These are phyloP conservation scores for Metschnikowia borealis DNA, from an alignment of 805 yeast genomes.

Conservation along the genomic window DNA sequence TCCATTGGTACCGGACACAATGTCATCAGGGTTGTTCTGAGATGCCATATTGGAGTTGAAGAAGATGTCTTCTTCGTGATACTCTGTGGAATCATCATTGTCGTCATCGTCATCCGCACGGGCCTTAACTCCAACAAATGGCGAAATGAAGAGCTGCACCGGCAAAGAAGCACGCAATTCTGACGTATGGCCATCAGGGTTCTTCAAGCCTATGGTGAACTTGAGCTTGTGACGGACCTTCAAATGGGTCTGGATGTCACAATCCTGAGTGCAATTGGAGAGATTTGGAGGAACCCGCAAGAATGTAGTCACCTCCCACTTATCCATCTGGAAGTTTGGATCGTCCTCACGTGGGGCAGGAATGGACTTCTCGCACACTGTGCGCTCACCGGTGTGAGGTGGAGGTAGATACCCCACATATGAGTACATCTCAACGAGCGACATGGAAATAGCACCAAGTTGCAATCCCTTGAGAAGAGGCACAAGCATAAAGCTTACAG, in stretches of 20 bases:
- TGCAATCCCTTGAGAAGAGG: conserved; percentile 80
- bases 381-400: conserved; percentile 58
- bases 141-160: conserved; percentile 66
- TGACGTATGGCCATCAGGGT: conserved; percentile 90
- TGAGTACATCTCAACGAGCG: conserved; percentile 63
- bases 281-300: conserved; percentile 70
- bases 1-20: conserved; percentile 9
- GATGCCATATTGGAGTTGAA: conserved; percentile 16
- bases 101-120: conserved; percentile 25
- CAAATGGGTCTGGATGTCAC: conserved; percentile 61
- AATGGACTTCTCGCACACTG: conserved; percentile 46
- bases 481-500: conserved; percentile 64
- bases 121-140: conserved; percentile 72
- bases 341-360: conserved; percentile 41
- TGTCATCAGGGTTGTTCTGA: conserved; percentile 9
- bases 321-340: conserved; percentile 42
- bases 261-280: conserved; percentile 80
- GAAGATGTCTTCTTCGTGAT: conserved; percentile 27
- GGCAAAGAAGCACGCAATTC: conserved; percentile 91
- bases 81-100: conserved; percentile 12
- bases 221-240: conserved; percentile 88
- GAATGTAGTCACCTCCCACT: conserved; percentile 68
- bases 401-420: conserved; percentile 56
- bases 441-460: conserved; percentile 68
- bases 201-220: conserved; percentile 70